Percentiles rank a stretch among this genome's conserved stretches.
Evolutionary conservation across 306 rosid genomes (phyloP).

Genomic region (Ormosia semicastrata): DNA sequence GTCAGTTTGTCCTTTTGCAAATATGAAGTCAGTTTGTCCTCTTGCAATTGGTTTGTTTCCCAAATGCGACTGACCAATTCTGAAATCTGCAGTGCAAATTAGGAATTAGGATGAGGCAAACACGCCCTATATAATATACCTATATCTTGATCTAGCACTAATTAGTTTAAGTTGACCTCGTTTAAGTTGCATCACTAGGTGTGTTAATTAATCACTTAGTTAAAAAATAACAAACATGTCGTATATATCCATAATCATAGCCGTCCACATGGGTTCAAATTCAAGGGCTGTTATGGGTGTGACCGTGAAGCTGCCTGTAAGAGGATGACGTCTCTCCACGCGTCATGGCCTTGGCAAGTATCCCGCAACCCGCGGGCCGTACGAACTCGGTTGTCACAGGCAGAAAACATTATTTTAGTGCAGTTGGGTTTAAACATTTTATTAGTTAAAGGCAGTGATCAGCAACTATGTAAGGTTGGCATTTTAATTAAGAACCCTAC

Average conservation of each 20-base stretch:
- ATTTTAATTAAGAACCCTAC: not conserved
- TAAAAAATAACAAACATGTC: slow-evolving; percentile 15
- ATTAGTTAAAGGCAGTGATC: slow-evolving; percentile 33
- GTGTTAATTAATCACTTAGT: not conserved
- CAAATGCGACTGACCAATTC: not conserved
- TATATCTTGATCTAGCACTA: not conserved
- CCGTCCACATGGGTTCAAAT: slow-evolving; percentile 22
- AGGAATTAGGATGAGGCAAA: not conserved
- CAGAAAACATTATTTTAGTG: not conserved
- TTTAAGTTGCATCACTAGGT: slow-evolving; percentile 9
- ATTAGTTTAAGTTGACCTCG: slow-evolving; percentile 20
- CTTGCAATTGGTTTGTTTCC: not conserved
- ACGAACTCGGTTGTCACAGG: slow-evolving; percentile 10
- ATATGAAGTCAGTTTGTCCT: not conserved
- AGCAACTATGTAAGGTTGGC: slow-evolving; percentile 30
- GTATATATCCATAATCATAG: not conserved
- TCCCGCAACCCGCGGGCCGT: slow-evolving; percentile 34
- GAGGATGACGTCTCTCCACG: slow-evolving; percentile 17
- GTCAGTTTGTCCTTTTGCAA: not conserved
- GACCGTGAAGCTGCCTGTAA: not conserved
- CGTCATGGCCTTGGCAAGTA: slow-evolving; percentile 22
- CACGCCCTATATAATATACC: not conserved
- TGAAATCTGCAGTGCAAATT: not conserved
- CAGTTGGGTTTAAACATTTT: not conserved
- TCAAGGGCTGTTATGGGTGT: too few species aligned